These are phyloP conservation scores for Penicillium silybi DNA, from an alignment of 495 filamentous ascomycete species.

Conservation along the genomic window DNA sequence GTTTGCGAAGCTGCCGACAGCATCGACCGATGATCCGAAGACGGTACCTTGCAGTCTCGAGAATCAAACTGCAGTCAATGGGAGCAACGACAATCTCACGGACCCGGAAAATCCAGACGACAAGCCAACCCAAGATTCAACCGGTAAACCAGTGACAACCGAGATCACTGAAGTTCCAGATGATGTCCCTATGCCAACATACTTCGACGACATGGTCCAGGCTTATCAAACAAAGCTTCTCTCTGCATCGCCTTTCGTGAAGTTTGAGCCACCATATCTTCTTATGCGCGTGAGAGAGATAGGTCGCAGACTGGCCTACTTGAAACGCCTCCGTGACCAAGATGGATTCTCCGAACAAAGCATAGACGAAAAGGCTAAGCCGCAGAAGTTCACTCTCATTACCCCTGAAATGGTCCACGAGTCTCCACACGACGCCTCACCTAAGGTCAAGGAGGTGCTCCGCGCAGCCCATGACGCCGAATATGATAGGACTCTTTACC, in stretches of 20 bases:
- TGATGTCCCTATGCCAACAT: conserved; percentile 83
- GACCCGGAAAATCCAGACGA: conserved; percentile 18
- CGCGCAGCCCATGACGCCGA: conserved; percentile 94
- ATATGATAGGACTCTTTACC: conserved; percentile 90
- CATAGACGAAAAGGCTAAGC: conserved; percentile 55
- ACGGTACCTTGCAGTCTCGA: conserved; percentile 3
- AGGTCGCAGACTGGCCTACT: conserved; percentile 73
- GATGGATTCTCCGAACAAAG: conserved; percentile 53
- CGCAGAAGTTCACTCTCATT: conserved; percentile 79
- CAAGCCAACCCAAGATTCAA: conserved; percentile 11
- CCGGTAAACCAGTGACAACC: conserved; percentile 15
- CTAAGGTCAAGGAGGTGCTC: conserved; percentile 86
- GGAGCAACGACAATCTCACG: background rate
- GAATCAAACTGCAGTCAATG: background rate
- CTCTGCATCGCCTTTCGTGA: conserved; percentile 95
- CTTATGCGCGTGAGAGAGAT: conserved; percentile 88
- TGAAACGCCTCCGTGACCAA: conserved; percentile 77
- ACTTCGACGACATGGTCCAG: conserved; percentile 90
- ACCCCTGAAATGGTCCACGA: conserved; percentile 91
- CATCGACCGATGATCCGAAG: conserved; percentile 37
- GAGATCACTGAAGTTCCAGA: conserved; percentile 67
- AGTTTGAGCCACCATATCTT: conserved; percentile 88
- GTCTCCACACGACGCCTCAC: conserved; percentile 67
- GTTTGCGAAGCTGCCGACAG: conserved; percentile 79
- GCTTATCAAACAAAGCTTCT: conserved; percentile 88